Evolutionary conservation across 192 early-diverging fungal genomes (phyloP), one percentile per base, ranked within the genome.

Genomic region (Backusella parvicylindrica): DNA sequence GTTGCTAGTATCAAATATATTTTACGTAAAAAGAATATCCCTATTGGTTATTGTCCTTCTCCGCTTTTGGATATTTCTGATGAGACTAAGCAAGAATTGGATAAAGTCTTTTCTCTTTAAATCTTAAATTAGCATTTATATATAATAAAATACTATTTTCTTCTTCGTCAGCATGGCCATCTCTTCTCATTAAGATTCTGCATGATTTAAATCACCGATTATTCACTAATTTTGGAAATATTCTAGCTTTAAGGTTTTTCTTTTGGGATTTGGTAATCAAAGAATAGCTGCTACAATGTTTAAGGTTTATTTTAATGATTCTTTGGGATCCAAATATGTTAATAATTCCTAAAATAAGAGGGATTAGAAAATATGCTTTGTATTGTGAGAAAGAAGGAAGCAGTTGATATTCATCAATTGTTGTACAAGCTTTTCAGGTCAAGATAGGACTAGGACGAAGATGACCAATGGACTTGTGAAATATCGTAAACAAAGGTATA

Each of bases 1-100:
- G 3, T 76, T 18, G 49, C 43, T 7, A 63, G 64, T 40, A 16
- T 76, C n/a, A 76, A 76, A 49, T 70, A 76, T 60, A 30, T 76
- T 35, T 63, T 76, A 9, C 75, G 75, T 16, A 76, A 76, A 31
- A 40, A 68, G 6, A 53, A 53, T 36, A 68, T 76, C 5, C 67
- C 67, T 4, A 53, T 68, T 63, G 75, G 75, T 0, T 68, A 70
- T 36, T 76, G 75, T 40, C 23, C 68, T 23, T 40, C 36, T 18
- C 75, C 75, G 6, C 5, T 76, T 9, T 18, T 76, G 49, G 75
- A 76, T 40, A 28, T 64, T 26, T 36, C 65, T 7, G 23, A 68
- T 60, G 53, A 60, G 28, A 28, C 53, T 11, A 60, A 60, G 23
- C 11, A 26, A 60, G 53, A 60, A 26, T 60, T 60, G 4, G 53